phyloP scores from a whole-genome alignment of 768 basidiomycete genomes.

The Cantharellus anzutake region DNA sequence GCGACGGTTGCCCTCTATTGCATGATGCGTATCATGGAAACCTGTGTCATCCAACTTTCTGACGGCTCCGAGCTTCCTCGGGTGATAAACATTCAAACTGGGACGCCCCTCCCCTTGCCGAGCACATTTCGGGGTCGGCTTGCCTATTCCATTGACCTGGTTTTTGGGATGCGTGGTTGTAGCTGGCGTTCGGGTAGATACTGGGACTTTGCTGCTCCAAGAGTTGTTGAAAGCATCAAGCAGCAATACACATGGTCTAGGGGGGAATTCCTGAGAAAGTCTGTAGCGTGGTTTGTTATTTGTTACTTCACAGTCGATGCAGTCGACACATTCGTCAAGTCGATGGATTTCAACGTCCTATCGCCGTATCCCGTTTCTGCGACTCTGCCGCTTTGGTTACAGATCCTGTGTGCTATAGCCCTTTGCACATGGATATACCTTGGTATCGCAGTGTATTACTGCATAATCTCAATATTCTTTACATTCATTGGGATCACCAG shows the following conservation, averaged over 20 bases:
- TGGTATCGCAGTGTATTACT: not conserved
- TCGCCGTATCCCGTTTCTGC: not conserved
- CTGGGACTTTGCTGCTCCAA: not conserved
- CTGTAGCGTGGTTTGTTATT: not conserved
- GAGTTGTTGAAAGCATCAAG: not conserved
- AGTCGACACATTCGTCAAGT: not conserved
- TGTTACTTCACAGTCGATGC: not conserved
- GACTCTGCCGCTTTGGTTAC: not conserved
- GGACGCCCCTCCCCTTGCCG: too few relatives aligned
- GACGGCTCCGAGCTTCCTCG: too few relatives aligned
- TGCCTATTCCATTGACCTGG: too few relatives aligned
- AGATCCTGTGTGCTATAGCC: not conserved
- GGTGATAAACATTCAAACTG: too few relatives aligned
- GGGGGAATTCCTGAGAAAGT: not conserved
- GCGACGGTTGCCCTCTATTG: too few relatives aligned
- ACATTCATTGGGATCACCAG: not conserved
- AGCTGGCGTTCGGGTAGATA: not conserved
- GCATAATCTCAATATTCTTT: slow-evolving; percentile 3
- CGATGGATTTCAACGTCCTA: not conserved
- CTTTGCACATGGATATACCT: not conserved
- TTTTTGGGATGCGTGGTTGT: not conserved
- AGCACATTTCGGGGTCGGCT: too few relatives aligned
- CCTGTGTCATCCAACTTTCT: too few relatives aligned
- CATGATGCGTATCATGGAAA: too few relatives aligned
- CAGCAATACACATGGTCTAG: not conserved